These are phyloP conservation scores for Blastocystis sp. DNA, from an alignment of 352 stramenopile species.

Conservation along the genomic window DNA sequence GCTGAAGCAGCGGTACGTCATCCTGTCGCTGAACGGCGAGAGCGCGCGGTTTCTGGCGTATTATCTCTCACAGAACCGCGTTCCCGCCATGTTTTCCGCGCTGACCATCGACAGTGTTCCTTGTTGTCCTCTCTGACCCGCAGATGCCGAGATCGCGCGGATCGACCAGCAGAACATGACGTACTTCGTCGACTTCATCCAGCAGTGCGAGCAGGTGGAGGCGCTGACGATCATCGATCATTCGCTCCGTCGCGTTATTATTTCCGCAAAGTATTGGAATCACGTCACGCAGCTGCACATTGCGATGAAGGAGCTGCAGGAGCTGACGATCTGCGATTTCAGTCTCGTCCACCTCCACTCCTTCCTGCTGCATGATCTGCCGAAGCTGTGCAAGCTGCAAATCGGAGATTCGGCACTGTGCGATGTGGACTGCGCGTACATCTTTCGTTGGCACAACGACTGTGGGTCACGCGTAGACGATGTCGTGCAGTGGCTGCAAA, in stretches of 20 bases:
- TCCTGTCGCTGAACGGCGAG: neutral
- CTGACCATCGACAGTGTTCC: neutral
- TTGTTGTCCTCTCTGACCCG: neutral
- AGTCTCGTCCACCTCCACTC: neutral
- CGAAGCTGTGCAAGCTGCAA: neutral
- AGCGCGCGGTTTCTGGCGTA: neutral
- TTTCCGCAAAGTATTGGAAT: neutral
- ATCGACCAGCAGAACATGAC: neutral
- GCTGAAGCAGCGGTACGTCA: neutral
- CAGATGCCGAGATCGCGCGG: neutral
- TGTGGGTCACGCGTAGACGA: neutral
- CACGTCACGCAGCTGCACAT: neutral
- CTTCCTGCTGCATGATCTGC: neutral
- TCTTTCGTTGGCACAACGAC: neutral
- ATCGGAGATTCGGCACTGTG: neutral
- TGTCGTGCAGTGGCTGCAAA: neutral
- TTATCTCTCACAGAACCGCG: neutral
- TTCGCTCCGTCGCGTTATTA: neutral
- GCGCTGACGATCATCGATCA: neutral
- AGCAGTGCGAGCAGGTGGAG: neutral
- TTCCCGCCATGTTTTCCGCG: neutral
- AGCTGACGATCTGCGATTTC: neutral
- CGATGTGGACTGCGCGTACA: neutral
- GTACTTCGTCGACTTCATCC: neutral
- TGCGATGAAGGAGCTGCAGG: neutral